Evolutionary conservation across 805 yeast species (phyloP).

Genomic region (Candida parachauliodes): DNA sequence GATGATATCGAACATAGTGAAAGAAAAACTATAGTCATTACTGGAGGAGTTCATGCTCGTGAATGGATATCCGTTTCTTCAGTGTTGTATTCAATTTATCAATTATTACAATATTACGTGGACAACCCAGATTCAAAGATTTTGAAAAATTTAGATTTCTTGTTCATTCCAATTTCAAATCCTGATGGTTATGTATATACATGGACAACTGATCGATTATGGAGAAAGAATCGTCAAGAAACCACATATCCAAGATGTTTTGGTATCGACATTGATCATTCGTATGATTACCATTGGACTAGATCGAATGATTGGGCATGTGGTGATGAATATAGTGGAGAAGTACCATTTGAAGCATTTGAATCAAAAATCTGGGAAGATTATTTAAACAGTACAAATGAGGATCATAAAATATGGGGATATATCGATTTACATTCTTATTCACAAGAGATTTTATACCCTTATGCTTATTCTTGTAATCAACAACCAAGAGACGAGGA

Average conservation of each 20-base stretch:
- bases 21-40: conserved; percentile 63
- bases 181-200: conserved; percentile 90
- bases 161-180: conserved; percentile 79
- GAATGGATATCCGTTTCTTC: conserved; percentile 84
- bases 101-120: conserved; percentile 27
- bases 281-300: conserved; percentile 73
- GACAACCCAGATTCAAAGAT: conserved; percentile 27
- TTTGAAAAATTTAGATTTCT: conserved; percentile 60
- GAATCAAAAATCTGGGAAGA: conserved; percentile 39
- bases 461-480: conserved; percentile 77
- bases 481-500: conserved; percentile 75
- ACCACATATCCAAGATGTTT: conserved; percentile 59
- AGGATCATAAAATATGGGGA: conserved; percentile 63
- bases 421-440: conserved; percentile 83
- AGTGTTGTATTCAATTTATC: conserved; percentile 52
- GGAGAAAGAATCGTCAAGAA: conserved; percentile 87
- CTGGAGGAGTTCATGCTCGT: conserved; percentile 86
- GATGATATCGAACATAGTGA: conserved; percentile 32
- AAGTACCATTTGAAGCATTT: conserved; percentile 54
- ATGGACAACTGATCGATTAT: conserved; percentile 75
- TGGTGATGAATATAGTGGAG: conserved; percentile 81
- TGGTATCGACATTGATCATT: conserved; percentile 86
- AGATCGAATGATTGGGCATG: conserved; percentile 64
- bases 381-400: conserved; percentile 40
- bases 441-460: conserved; percentile 77